phyloP scores from a whole-genome alignment of 2,329 filamentous ascomycete genomes.

The Lomentospora prolificans region DNA sequence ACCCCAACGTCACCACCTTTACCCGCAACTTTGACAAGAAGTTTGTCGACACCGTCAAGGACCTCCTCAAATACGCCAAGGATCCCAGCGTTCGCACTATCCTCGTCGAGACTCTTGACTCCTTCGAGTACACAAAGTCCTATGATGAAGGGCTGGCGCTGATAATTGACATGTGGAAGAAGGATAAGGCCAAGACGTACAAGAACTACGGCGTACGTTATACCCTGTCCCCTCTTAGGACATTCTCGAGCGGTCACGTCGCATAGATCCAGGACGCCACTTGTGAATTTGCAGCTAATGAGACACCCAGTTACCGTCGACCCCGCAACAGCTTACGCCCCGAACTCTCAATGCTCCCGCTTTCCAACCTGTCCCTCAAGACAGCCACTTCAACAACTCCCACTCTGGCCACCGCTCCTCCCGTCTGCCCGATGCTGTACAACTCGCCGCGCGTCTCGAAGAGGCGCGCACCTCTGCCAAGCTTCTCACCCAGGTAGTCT shows the following conservation, averaged over 20 bases:
- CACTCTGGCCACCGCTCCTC: conserved; percentile 36
- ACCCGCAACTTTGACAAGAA: conserved; percentile 83
- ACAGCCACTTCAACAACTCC: conserved; percentile 46
- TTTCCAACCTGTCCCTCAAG: conserved; percentile 18
- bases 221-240: no score
- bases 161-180: conserved; percentile 81
- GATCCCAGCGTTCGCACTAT: conserved; percentile 77
- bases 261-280: no score
- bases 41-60: conserved; percentile 68
- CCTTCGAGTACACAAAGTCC: conserved; percentile 61
- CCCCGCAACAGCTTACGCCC: conserved; percentile 3
- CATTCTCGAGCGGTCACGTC: no score
- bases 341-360: neutral
- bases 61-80: conserved; percentile 58
- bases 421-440: conserved; percentile 56
- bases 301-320: neutral
- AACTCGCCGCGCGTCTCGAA: conserved; percentile 75
- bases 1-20: conserved; percentile 72
- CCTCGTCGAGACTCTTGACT: conserved; percentile 74
- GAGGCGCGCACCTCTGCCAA: conserved; percentile 87
- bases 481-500: conserved; percentile 82
- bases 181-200: conserved; percentile 63
- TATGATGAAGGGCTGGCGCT: conserved; percentile 63
- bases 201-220: conserved; percentile 36
- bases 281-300: neutral